These are phyloP conservation scores for Geranomyces michiganensis DNA, from an alignment of 192 early-diverging fungal species.

Conservation along the genomic window DNA sequence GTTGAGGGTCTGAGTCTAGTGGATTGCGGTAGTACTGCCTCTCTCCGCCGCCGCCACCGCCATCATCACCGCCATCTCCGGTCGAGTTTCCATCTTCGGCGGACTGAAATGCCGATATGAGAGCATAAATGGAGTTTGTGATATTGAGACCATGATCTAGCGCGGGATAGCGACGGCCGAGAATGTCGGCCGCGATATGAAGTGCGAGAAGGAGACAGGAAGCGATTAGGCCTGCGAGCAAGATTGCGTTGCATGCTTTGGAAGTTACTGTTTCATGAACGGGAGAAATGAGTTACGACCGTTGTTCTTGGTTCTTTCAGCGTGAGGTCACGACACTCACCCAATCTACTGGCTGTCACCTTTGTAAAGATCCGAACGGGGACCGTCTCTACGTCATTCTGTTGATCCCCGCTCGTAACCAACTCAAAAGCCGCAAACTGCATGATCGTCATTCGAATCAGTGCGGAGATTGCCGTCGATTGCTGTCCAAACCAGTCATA, in stretches of 20 bases:
- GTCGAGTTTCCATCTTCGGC: too few species aligned
- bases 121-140: neutral
- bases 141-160: neutral
- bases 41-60: too few species aligned
- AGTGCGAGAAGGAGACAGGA: neutral
- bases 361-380: too few species aligned
- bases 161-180: neutral
- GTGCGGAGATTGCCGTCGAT: neutral
- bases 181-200: neutral
- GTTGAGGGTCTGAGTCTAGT: too few species aligned
- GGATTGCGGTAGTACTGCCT: too few species aligned
- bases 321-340: too few species aligned
- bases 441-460: neutral
- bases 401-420: neutral
- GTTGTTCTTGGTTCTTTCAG: too few species aligned
- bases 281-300: too few species aligned
- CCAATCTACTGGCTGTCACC: too few species aligned
- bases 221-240: neutral
- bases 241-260: neutral
- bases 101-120: neutral
- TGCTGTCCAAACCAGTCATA: neutral
- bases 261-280: neutral
- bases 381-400: too few species aligned
- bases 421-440: neutral
- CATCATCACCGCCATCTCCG: too few species aligned